Conservation (phyloP, 108 stramenopile genomes). For the Conticribra guillardii region DNA sequence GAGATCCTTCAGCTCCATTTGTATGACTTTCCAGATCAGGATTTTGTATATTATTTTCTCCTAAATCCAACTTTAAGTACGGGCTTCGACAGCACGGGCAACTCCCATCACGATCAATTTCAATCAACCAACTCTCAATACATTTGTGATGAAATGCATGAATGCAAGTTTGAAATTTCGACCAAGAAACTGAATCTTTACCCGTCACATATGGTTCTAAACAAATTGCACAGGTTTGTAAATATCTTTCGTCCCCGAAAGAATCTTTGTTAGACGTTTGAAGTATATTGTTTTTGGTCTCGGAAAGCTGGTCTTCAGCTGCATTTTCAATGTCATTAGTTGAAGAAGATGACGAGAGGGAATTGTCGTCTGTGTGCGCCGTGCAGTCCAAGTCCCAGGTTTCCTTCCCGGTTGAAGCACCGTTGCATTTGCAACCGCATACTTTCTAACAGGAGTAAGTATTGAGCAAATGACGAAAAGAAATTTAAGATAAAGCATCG, state of each 20-base stretch:
- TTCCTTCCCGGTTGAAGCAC: no score
- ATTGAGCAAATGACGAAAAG: no score
- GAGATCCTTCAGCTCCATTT: slow-evolving; percentile 60
- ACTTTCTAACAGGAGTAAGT: no score
- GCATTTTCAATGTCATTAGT: no score
- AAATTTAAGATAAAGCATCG: no score
- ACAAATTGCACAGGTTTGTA: slow-evolving; percentile 8
- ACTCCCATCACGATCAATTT: slow-evolving; percentile 4
- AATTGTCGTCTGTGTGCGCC: no score
- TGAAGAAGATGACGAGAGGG: no score
- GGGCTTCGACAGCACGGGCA: slow-evolving; percentile 2
- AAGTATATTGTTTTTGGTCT: no score
- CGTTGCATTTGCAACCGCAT: no score
- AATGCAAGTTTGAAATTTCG: not conserved
- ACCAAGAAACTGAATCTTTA: slow-evolving; percentile 1
- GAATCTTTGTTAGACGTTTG: no score
- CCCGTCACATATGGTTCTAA: slow-evolving; percentile 1
- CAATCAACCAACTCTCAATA: slow-evolving; percentile 9
- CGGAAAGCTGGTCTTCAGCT: no score
- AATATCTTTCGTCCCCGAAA: not conserved
- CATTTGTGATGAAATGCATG: slow-evolving; percentile 10
- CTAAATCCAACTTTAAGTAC: not conserved
- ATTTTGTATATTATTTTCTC: not conserved
- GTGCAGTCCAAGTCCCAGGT: no score
- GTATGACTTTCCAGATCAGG: slow-evolving; percentile 70